Evolutionary conservation across 805 yeast species (phyloP).

Genomic region (Lachancea sp.): DNA sequence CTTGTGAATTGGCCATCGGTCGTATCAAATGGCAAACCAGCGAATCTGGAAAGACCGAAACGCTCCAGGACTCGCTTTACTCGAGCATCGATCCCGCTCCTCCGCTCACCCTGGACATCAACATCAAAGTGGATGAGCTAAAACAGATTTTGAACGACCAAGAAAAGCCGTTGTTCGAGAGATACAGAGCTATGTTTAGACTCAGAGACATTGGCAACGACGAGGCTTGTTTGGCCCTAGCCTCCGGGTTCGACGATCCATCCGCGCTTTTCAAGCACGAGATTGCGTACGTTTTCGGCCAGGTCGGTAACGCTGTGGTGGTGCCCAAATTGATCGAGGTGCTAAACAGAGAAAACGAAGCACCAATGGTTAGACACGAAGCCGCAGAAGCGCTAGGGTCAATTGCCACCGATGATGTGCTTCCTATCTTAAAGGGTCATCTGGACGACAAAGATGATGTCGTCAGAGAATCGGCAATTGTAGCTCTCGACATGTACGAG

Average conservation of each 20-base stretch:
- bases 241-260: constrained; percentile 81
- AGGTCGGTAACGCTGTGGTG: constrained; percentile 85
- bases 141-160: constrained; percentile 69
- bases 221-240: constrained; percentile 89
- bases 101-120: constrained; percentile 67
- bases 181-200: constrained; percentile 98
- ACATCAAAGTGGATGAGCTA: constrained; percentile 59
- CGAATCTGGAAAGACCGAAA: constrained; percentile 57
- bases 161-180: constrained; percentile 71
- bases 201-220: constrained; percentile 89
- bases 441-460: constrained; percentile 79
- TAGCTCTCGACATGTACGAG: constrained; percentile 97
- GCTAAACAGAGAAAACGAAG: constrained; percentile 69
- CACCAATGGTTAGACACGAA: constrained; percentile 99
- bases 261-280: constrained; percentile 96
- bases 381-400: constrained; percentile 98
- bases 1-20: constrained; percentile 95
- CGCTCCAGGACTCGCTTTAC: constrained; percentile 68
- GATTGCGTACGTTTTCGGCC: constrained; percentile 97
- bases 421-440: constrained; percentile 77
- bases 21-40: constrained; percentile 90
- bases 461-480: constrained; percentile 94
- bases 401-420: constrained; percentile 91
- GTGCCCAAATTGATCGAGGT: constrained; percentile 84
- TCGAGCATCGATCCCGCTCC: constrained; percentile 97